phyloP scores from a whole-genome alignment of 768 basidiomycete genomes.

The Mycena alexandri region DNA sequence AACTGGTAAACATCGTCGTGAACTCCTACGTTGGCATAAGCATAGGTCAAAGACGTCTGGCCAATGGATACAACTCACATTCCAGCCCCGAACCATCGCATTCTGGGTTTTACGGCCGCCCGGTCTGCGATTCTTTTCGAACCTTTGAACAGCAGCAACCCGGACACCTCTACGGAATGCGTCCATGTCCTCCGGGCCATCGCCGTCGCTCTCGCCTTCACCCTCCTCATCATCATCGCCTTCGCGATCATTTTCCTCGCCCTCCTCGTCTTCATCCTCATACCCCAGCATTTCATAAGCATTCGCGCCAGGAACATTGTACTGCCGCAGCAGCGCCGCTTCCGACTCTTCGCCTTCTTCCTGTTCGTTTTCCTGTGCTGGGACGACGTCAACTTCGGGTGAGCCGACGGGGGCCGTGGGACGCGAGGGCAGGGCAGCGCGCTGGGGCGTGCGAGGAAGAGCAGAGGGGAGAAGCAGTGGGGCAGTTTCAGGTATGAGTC shows the following conservation, averaged over 20 bases:
- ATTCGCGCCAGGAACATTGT: conserved; percentile 16
- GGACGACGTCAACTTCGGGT: too few relatives aligned
- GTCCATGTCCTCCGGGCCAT: conserved; percentile 11
- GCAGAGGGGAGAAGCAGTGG: too few relatives aligned
- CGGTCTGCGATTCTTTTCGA: conserved; percentile 28
- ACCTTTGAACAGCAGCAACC: conserved; percentile 22
- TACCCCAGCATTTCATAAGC: conserved; percentile 13
- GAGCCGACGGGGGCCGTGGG: too few relatives aligned
- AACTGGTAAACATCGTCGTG: background rate
- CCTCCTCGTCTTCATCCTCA: conserved; percentile 20
- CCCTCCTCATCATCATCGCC: conserved; percentile 8
- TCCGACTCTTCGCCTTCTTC: background rate
- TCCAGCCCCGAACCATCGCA: conserved; percentile 25
- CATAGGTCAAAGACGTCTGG: background rate
- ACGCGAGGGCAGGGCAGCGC: too few relatives aligned
- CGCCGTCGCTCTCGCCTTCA: conserved; percentile 26
- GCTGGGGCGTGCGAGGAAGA: too few relatives aligned
- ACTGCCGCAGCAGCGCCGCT: background rate
- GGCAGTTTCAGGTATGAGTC: too few relatives aligned
- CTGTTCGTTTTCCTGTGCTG: too few relatives aligned
- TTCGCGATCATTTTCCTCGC: background rate
- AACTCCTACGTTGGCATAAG: conserved; percentile 15
- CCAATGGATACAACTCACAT: conserved; percentile 17
- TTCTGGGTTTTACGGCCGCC: conserved; percentile 35
- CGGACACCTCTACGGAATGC: conserved; percentile 15